phyloP scores from a whole-genome alignment of 495 filamentous ascomycete genomes.

The Penicillium bovifimosum region DNA sequence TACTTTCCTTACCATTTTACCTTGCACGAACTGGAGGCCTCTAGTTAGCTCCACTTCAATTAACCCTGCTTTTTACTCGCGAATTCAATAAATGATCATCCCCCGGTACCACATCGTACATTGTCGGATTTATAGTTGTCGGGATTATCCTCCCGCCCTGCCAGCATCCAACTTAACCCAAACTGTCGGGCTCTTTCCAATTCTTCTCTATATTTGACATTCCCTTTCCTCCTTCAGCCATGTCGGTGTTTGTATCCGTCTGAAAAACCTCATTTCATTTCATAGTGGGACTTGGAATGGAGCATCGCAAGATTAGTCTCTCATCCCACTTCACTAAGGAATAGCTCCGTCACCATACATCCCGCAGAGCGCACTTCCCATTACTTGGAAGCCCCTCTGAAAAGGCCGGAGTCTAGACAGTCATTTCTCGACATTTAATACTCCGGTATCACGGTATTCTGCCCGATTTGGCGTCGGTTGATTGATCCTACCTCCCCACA shows the following conservation, averaged over 20 bases:
- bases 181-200: conserved; percentile 34
- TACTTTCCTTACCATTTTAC: conserved; percentile 1
- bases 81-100: conserved; percentile 22
- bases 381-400: not conserved
- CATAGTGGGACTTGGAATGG: conserved; percentile 15
- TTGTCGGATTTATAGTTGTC: conserved; percentile 23
- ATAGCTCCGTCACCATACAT: conserved; percentile 10
- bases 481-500: conserved; percentile 1
- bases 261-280: not conserved
- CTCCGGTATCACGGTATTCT: not conserved
- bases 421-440: not conserved
- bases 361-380: not conserved
- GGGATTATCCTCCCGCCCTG: conserved; percentile 32
- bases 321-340: conserved; percentile 7
- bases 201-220: not conserved
- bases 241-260: conserved; percentile 6
- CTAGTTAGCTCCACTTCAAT: conserved; percentile 16
- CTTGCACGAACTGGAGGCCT: conserved; percentile 14
- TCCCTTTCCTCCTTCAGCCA: not conserved
- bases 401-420: not conserved
- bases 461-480: conserved; percentile 6
- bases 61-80: conserved; percentile 1
- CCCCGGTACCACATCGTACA: not conserved
- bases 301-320: conserved; percentile 6
- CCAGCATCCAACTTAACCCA: conserved; percentile 45